phyloP scores from a whole-genome alignment of 2,329 filamentous ascomycete species.

The Claviceps quebecensis region DNA sequence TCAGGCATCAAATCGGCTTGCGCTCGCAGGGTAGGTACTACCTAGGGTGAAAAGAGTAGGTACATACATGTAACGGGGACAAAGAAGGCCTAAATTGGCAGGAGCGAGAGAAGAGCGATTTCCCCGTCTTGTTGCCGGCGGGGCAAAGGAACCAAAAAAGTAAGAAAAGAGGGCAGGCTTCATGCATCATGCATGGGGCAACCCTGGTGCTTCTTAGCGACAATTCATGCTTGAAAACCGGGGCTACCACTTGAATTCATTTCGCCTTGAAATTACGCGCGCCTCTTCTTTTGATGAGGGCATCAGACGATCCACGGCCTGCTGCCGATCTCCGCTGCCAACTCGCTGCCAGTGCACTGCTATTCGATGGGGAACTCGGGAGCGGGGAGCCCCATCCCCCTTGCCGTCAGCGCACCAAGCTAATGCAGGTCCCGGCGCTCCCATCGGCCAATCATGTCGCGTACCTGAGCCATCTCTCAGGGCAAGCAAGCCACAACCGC shows the following conservation, averaged over 20 bases:
- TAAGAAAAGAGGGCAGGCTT: neutral
- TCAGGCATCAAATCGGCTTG: neutral
- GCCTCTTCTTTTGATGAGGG: neutral
- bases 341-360: neutral
- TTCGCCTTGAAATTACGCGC: neutral
- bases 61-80: no score
- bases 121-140: neutral
- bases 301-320: neutral
- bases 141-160: neutral
- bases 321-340: neutral
- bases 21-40: neutral
- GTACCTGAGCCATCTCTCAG: conserved; percentile 5
- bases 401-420: neutral
- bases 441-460: conserved; percentile 5
- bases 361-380: conserved; percentile 1
- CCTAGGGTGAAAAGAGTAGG: neutral
- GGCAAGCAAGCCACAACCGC: conserved; percentile 1
- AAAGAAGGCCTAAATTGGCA: neutral
- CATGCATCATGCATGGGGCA: neutral
- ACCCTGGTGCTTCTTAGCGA: neutral
- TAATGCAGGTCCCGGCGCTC: conserved; percentile 8
- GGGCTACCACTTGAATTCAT: neutral
- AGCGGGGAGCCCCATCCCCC: neutral
- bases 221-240: neutral
- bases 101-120: neutral